Evolutionary conservation across 2,329 filamentous ascomycete species (phyloP), one percentile per base, ranked within the genome.

Genomic region (Apiospora koreana): DNA sequence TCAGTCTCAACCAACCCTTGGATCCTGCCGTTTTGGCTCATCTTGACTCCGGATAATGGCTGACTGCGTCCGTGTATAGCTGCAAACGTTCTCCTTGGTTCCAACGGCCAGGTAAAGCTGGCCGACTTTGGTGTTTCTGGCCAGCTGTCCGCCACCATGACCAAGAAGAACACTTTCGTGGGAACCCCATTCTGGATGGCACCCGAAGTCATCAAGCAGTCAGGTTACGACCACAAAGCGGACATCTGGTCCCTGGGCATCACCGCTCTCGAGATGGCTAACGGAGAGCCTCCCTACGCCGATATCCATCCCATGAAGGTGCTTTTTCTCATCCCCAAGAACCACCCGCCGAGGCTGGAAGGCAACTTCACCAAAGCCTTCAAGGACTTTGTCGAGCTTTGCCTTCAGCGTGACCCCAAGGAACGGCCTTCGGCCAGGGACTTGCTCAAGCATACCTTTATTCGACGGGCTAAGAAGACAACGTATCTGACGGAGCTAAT

Each of bases 101-200:
- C 94, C 67, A 97, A 93, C 79, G 96, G 96, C 2, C 96, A 98
- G 83, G 95, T 99, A 76, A 99, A 99, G 81, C 86, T 98, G 70
- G 95, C 95, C 18, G 95, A 99, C 80, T 99, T 99, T 83, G 95
- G 95, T 71, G 96, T 99, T 8, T 98, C 95, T 1, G 95, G 95
- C 38, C 96, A 98, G 82, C 87, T 98, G 28, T 97, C 95, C 12
- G 95, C 95, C 8, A 99, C 95, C 67, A 98, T 98, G 95, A 98
- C 95, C 73, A 98, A 98, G 87, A 98, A 98, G 85, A 98, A 98
- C 80, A 98, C 95, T 0, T 99, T 98, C 80, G 95, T 99, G 42
- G 96, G 96, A 43, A 98, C 95, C 0, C 95, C 96, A 1, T 99
- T 98, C 80, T 99, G 96, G 96, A 99, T 99, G 95, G 95, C 96